Evolutionary conservation across 2,329 filamentous ascomycete species (phyloP).

Genomic region (Claviceps paspali): DNA sequence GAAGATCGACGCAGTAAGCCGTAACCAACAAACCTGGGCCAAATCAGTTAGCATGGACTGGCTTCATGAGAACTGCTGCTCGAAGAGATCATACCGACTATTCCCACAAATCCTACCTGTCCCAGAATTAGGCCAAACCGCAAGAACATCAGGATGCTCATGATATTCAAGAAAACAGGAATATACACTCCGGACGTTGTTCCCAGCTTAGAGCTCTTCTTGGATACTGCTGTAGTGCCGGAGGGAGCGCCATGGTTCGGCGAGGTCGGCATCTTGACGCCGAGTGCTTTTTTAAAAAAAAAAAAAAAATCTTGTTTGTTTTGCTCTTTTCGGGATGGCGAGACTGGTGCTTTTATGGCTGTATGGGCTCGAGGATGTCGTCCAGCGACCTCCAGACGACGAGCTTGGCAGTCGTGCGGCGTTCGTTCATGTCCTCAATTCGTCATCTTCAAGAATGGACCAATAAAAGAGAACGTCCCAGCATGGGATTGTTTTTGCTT

Average conservation of each 20-base stretch:
- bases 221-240: constrained; percentile 21
- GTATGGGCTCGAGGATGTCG: not conserved
- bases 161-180: constrained; percentile 74
- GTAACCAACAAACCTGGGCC: constrained; percentile 49
- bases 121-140: constrained; percentile 76
- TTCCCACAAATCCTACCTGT: constrained; percentile 64
- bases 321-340: too few relatives aligned
- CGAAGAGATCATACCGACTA: constrained; percentile 44
- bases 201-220: constrained; percentile 48
- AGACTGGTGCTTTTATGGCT: not conserved
- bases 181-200: constrained; percentile 71
- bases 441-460: not conserved
- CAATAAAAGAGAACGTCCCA: not conserved
- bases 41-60: constrained; percentile 1
- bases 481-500: not conserved
- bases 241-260: constrained; percentile 6
- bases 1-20: constrained; percentile 68
- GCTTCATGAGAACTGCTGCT: not conserved
- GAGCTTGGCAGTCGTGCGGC: not conserved
- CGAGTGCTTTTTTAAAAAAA: too few relatives aligned
- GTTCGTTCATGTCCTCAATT: not conserved
- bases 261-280: constrained; percentile 6
- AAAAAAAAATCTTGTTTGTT: too few relatives aligned
- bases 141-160: constrained; percentile 86
- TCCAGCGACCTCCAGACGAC: not conserved